These are phyloP conservation scores for Stagonosporopsis chrysanthemi DNA, from an alignment of 2,329 filamentous ascomycete species.

Conservation along the genomic window DNA sequence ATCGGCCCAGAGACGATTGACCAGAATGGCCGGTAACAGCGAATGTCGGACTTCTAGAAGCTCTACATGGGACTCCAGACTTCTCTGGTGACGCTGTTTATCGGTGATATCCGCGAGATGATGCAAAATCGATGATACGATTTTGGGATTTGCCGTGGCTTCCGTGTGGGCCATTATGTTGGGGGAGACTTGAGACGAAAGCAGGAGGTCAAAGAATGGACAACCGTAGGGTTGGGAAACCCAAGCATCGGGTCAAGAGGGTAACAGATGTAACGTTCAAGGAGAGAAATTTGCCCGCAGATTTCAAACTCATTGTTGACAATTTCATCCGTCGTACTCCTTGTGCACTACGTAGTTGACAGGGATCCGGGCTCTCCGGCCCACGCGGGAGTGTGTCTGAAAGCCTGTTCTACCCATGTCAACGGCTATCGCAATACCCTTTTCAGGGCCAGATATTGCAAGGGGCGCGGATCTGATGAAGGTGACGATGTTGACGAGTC, in stretches of 20 bases:
- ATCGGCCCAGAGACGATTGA: slow-evolving; percentile 46
- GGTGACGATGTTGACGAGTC: slow-evolving; percentile 9
- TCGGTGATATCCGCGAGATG: slow-evolving; percentile 44
- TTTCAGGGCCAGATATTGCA: slow-evolving; percentile 3
- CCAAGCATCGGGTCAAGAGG: slow-evolving; percentile 17
- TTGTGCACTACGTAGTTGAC: slow-evolving; percentile 20
- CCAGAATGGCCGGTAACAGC: slow-evolving; percentile 40
- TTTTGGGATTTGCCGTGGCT: slow-evolving; percentile 33
- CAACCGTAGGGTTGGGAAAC: slow-evolving; percentile 13
- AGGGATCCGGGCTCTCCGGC: slow-evolving; percentile 18
- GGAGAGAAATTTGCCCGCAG: slow-evolving; percentile 3
- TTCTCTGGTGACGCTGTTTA: slow-evolving; percentile 40
- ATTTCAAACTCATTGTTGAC: slow-evolving; percentile 8
- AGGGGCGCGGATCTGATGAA: slow-evolving; percentile 6
- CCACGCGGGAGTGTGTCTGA: slow-evolving; percentile 14
- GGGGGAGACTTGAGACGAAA: slow-evolving; percentile 12
- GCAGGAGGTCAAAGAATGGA: slow-evolving; percentile 17
- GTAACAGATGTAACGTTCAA: slow-evolving; percentile 17
- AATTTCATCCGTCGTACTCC: slow-evolving; percentile 5
- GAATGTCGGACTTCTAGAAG: slow-evolving; percentile 47
- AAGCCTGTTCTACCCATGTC: slow-evolving; percentile 26
- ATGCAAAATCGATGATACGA: slow-evolving; percentile 37
- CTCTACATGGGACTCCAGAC: slow-evolving; percentile 44
- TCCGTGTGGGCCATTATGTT: slow-evolving; percentile 34
- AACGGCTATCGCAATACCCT: slow-evolving; percentile 19